These are phyloP conservation scores for Lasiosphaeriaceae sp. DNA, from an alignment of 495 filamentous ascomycete species.

Conservation along the genomic window DNA sequence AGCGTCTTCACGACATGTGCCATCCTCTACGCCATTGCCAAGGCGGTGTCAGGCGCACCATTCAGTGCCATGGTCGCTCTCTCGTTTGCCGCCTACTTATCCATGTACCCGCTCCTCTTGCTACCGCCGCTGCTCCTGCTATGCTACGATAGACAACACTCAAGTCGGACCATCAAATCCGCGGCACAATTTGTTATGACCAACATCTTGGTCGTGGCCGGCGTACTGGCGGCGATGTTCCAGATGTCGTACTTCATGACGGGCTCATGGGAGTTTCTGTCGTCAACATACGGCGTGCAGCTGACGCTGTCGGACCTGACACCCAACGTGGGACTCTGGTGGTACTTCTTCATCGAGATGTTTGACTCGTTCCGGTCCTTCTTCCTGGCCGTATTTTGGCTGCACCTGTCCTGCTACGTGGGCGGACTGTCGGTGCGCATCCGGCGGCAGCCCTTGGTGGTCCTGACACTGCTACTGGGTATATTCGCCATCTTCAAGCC, in stretches of 20 bases:
- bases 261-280: conserved; percentile 79
- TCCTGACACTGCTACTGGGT: conserved; percentile 74
- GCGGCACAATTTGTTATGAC: conserved; percentile 45
- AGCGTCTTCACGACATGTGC: conserved; percentile 87
- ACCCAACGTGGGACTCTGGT: conserved; percentile 95
- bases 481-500: conserved; percentile 93
- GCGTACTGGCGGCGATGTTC: conserved; percentile 53
- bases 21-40: conserved; percentile 78
- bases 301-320: conserved; percentile 88
- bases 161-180: conserved; percentile 29
- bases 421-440: conserved; percentile 77
- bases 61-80: conserved; percentile 81
- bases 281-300: conserved; percentile 87
- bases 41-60: conserved; percentile 70
- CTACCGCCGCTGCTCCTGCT: conserved; percentile 79
- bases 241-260: conserved; percentile 70
- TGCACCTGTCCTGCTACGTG: conserved; percentile 86
- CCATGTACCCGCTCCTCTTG: conserved; percentile 83
- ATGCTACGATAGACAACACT: conserved; percentile 64
- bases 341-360: conserved; percentile 99
- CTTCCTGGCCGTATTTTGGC: conserved; percentile 96
- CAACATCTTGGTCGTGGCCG: conserved; percentile 46
- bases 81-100: conserved; percentile 82
- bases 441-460: conserved; percentile 79
- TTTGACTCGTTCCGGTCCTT: conserved; percentile 97